Evolutionary conservation across 257 asterid genomes (phyloP), one percentile per base, ranked within the genome.

Genomic region (Solanum pinnatisectum): DNA sequence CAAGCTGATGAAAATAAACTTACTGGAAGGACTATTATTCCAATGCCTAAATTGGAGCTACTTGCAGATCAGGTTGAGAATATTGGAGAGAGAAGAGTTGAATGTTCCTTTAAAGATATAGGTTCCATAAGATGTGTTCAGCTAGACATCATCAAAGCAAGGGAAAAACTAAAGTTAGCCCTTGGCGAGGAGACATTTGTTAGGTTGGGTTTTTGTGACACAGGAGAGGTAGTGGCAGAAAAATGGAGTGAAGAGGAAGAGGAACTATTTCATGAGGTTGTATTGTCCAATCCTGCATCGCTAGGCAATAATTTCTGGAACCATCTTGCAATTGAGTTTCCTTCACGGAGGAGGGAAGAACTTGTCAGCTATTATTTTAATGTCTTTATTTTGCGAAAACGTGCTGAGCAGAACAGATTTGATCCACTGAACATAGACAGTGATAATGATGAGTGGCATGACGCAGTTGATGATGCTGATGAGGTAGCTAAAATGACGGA

Each of bases 361-460:
- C 89, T 97, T 16, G 94, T 95, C 72, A 93, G 98, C 87, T 96
- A 95, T 89, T 96, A 96, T 88, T 95, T 95, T 89, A 96, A 96
- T 49, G 98, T 93, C 84, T 96, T 94, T 78, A 92, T 96, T 92
- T 95, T 96, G 22, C 92, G 90, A 63, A 92, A 92, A 85, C 91
- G 98, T 65, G 94, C 98, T 6, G 90, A 90, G 72, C 99, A 97
- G 89, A 96, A 97, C 89, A 92, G 98, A 83, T 91, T 92, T 63
- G 89, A 89, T 83, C 79, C 91, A 35, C 84, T 94, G 94, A 94
- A 93, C 67, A 93, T 96, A n/a, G 98, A 96, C 76, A 96, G 99
- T 74, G 99, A 97, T 10, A 93, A 96, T 67, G 98, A 97, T 78
- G 98, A 94, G 90, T 92, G 90, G 93, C 93, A 89, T 83, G 94